Percentiles rank a stretch among this genome's conserved stretches.
phyloP scores from a whole-genome alignment of 164 flowering plant species.

The Aristolochia californica region DNA sequence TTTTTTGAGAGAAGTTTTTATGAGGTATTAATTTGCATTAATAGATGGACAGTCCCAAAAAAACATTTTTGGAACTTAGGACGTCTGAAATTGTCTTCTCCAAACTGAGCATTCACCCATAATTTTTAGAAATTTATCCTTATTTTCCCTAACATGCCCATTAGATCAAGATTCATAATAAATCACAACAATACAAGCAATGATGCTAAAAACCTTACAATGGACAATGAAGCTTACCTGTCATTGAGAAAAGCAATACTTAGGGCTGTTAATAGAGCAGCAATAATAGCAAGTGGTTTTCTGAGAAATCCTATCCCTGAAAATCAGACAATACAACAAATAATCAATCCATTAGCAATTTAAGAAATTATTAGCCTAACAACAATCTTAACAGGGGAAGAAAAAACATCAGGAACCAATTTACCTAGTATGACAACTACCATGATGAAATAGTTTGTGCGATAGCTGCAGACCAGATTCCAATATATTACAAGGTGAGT shows the following conservation, averaged over 20 bases:
- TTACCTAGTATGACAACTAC: constrained; percentile 66
- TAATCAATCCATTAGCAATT: not conserved
- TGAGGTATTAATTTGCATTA: too few relatives aligned
- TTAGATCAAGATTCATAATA: too few relatives aligned
- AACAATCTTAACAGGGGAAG: not conserved
- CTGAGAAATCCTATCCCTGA: constrained; percentile 79
- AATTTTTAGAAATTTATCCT: too few relatives aligned
- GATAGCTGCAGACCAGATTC: constrained; percentile 46
- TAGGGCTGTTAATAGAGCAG: constrained; percentile 71
- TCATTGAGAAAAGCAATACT: constrained; percentile 81
- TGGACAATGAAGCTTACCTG: constrained; percentile 37
- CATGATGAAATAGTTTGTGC: constrained; percentile 85
- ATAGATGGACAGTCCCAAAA: too few relatives aligned
- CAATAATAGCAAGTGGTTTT: constrained; percentile 74
- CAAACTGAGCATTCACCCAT: too few relatives aligned
- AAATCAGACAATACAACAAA: not conserved
- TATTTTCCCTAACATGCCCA: too few relatives aligned
- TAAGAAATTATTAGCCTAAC: not conserved
- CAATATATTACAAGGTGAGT: not conserved
- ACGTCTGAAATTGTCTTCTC: too few relatives aligned
- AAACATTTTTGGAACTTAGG: too few relatives aligned
- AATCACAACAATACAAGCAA: too few relatives aligned
- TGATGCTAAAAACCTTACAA: too few relatives aligned
- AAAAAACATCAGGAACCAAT: not conserved
- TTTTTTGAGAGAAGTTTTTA: too few relatives aligned